Percentiles rank a stretch among this genome's conserved stretches.
Conservation (phyloP, 2,329 filamentous ascomycete genomes). For the Aspergillus awamori region DNA sequence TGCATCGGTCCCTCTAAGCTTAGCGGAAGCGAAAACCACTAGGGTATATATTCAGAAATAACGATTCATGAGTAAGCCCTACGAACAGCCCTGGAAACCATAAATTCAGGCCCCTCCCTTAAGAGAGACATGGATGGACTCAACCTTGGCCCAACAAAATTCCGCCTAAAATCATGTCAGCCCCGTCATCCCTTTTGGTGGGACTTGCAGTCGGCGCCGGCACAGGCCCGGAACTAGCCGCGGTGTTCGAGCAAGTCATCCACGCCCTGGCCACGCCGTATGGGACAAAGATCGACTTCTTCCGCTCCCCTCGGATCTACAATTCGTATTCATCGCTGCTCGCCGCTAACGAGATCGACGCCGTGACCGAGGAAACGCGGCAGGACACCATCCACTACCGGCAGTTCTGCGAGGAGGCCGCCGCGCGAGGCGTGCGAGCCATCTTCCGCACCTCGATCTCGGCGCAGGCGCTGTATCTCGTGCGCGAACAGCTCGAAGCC, state of each 20-base stretch:
- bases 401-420: neutral
- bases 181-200: neutral
- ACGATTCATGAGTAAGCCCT: too few relatives aligned
- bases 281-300: neutral
- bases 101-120: too few relatives aligned
- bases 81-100: too few relatives aligned
- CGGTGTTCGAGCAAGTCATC: conserved; percentile 4
- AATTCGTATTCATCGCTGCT: too few relatives aligned
- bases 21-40: too few relatives aligned
- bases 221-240: conserved; percentile 2
- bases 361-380: conserved; percentile 2
- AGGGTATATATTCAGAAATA: too few relatives aligned
- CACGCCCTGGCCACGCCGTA: neutral
- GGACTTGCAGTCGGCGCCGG: neutral
- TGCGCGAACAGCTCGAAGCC: too few relatives aligned
- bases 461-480: conserved; percentile 1
- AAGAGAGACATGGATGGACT: too few relatives aligned
- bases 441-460: conserved; percentile 6
- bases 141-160: too few relatives aligned
- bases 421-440: neutral
- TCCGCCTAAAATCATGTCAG: too few relatives aligned
- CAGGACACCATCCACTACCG: neutral
- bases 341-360: neutral
- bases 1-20: too few relatives aligned
- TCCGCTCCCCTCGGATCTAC: neutral